A percentile compares a stretch with the other conserved stretches of the same genome.
Conservation (phyloP, 208 protist species). For the Leishmania aethiopica region DNA sequence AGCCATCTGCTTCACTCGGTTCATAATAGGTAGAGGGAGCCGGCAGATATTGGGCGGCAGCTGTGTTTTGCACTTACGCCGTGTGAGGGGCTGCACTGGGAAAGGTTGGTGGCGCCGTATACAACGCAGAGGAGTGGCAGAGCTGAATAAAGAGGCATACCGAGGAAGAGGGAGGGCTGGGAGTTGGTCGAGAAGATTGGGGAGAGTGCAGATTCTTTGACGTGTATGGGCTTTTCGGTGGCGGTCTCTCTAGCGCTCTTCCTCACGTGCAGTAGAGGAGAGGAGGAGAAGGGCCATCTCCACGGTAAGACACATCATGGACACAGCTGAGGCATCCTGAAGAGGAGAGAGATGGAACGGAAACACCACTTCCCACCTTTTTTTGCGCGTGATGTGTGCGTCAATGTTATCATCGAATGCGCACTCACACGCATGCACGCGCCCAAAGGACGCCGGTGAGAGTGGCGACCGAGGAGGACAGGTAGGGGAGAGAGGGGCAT, state of each 20-base stretch:
- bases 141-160: neutral
- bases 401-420: neutral
- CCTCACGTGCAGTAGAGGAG: neutral
- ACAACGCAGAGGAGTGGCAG: neutral
- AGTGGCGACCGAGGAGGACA: neutral
- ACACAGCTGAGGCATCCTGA: neutral
- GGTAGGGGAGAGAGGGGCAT: neutral
- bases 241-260: neutral
- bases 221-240: neutral
- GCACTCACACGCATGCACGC: conserved; percentile 11
- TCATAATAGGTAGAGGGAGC: too few relatives aligned
- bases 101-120: neutral
- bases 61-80: neutral
- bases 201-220: neutral
- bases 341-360: neutral
- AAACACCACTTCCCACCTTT: neutral
- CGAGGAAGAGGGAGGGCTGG: neutral
- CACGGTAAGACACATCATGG: neutral
- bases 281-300: neutral
- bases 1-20: neutral
- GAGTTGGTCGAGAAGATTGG: neutral
- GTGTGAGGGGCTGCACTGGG: neutral
- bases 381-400: neutral
- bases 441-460: neutral
- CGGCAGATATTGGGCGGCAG: neutral